phyloP scores from a whole-genome alignment of 2,329 filamentous ascomycete species.

The Hymenoscyphus albidus region DNA sequence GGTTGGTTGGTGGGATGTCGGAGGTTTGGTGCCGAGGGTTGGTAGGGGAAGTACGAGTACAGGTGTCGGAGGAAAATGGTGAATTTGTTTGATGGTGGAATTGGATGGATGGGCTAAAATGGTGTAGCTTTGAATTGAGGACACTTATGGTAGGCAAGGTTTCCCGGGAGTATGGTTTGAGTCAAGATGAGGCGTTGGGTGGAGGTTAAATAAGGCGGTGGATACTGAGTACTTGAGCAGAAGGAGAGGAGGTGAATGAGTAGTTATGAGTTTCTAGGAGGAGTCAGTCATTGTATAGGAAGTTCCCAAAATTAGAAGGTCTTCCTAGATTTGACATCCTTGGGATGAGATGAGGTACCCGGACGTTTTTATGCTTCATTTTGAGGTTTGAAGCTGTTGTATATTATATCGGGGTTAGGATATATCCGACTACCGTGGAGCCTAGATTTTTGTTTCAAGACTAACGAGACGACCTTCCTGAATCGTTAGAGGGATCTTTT shows the following conservation, averaged over 20 bases:
- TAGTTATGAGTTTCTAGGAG: no score
- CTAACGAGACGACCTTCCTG: background rate
- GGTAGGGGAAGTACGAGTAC: no score
- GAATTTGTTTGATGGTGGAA: background rate
- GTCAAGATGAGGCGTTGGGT: slow-evolving; percentile 10
- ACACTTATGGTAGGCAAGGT: no score
- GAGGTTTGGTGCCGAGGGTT: background rate
- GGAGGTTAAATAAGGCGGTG: background rate
- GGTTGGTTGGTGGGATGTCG: slow-evolving; percentile 3
- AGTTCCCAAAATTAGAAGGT: no score
- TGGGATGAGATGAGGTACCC: no score
- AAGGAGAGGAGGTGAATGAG: background rate
- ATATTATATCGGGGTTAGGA: background rate
- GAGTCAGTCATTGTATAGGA: no score
- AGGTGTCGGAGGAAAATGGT: background rate
- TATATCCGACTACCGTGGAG: background rate
- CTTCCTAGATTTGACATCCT: no score
- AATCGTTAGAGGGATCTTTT: background rate
- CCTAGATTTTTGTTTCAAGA: background rate
- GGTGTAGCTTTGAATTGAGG: background rate
- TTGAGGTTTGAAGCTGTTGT: background rate
- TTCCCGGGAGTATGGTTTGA: background rate
- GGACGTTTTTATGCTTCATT: no score
- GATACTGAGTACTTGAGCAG: background rate
- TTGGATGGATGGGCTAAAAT: no score